Percentiles rank a stretch among this genome's conserved stretches.
Evolutionary conservation across 306 rosid species (phyloP).

Genomic region (Ochetophila trinervis): DNA sequence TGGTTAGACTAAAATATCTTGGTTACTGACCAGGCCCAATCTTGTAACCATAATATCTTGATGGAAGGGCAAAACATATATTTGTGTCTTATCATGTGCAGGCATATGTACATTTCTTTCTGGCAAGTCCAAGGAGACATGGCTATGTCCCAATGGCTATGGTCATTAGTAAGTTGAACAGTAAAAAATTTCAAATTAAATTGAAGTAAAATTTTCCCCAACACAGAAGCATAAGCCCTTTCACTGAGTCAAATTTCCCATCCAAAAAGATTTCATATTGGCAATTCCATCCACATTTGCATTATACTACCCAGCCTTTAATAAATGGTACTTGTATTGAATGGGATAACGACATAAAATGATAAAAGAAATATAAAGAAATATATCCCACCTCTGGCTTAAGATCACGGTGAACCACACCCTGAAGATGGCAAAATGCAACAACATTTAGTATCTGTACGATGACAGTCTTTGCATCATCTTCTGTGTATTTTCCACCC

Average conservation of each 20-base stretch:
- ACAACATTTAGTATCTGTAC: constrained; percentile 88
- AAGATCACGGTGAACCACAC: constrained; percentile 99
- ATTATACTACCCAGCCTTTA: background rate
- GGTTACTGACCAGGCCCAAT: too few relatives aligned
- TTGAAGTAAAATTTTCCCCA: too few relatives aligned
- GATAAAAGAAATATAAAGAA: constrained; percentile 11
- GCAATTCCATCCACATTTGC: background rate
- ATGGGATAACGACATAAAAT: background rate
- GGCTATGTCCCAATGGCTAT: too few relatives aligned
- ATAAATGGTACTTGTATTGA: background rate
- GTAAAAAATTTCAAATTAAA: too few relatives aligned
- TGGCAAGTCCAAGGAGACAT: too few relatives aligned
- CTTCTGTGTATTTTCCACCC: constrained; percentile 97
- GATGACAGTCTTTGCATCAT: constrained; percentile 93
- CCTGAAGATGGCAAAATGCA: constrained; percentile 99
- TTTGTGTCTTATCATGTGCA: too few relatives aligned
- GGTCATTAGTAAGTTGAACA: too few relatives aligned
- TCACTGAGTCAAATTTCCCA: background rate
- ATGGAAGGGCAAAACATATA: too few relatives aligned
- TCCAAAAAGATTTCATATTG: background rate
- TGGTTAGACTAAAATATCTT: too few relatives aligned
- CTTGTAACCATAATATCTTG: too few relatives aligned
- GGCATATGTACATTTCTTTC: too few relatives aligned
- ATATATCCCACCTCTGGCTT: constrained; percentile 81
- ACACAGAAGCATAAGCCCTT: background rate